Evolutionary conservation across 2,329 filamentous ascomycete species (phyloP).

Genomic region (Diaporthe batatas): DNA sequence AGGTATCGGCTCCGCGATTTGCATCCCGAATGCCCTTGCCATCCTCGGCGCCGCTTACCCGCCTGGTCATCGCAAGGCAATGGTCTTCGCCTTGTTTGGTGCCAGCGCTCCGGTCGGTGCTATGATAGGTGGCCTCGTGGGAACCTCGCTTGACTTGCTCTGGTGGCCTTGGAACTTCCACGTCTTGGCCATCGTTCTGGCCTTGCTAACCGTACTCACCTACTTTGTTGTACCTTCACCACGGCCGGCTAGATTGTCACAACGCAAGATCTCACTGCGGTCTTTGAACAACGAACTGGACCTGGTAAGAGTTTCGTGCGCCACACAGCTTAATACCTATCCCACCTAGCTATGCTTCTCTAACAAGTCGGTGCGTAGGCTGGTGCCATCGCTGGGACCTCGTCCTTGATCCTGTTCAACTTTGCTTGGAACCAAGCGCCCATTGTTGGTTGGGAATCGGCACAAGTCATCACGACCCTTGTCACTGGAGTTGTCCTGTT

Average conservation of each 20-base stretch:
- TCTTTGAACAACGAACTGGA: constrained; percentile 46
- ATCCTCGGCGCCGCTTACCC: constrained; percentile 67
- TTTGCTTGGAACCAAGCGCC: constrained; percentile 72
- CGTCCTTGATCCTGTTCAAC: constrained; percentile 67
- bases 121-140: constrained; percentile 49
- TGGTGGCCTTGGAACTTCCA: constrained; percentile 53
- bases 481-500: constrained; percentile 65
- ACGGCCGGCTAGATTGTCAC: constrained; percentile 11
- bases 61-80: constrained; percentile 51
- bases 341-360: background rate
- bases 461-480: constrained; percentile 65
- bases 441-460: constrained; percentile 62
- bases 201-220: constrained; percentile 45
- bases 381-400: constrained; percentile 56
- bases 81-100: constrained; percentile 54
- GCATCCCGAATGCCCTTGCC: constrained; percentile 69
- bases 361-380: background rate
- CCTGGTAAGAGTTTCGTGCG: constrained; percentile 24
- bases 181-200: constrained; percentile 46
- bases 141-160: constrained; percentile 47
- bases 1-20: constrained; percentile 67
- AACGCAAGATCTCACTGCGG: constrained; percentile 16
- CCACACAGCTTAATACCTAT: background rate
- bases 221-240: constrained; percentile 44
- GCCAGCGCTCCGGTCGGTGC: constrained; percentile 49